phyloP scores from a whole-genome alignment of 495 filamentous ascomycete species.

The Tuber microsphaerosporum region DNA sequence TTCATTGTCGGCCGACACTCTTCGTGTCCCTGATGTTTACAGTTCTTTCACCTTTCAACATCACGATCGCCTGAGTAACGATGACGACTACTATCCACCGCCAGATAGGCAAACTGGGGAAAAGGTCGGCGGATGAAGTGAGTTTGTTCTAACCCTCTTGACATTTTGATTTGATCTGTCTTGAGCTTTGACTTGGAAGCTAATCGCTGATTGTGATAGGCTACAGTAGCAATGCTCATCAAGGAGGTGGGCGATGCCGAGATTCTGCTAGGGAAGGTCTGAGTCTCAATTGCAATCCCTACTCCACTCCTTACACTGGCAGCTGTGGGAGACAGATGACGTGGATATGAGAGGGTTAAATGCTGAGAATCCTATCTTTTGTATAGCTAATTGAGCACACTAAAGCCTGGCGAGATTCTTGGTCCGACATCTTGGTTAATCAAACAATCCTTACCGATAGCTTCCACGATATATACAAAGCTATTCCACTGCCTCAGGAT shows the following conservation, averaged over 20 bases:
- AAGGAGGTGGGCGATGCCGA: constrained; percentile 39
- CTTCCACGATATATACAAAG: constrained; percentile 73
- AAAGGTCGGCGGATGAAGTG: constrained; percentile 39
- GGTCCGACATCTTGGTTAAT: constrained; percentile 64
- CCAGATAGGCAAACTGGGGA: constrained; percentile 38
- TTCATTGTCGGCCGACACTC: background rate
- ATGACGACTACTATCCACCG: constrained; percentile 42
- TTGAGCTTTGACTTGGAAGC: background rate
- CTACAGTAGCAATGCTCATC: constrained; percentile 39
- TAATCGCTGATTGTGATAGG: constrained; percentile 11
- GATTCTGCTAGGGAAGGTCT: constrained; percentile 32
- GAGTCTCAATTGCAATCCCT: constrained; percentile 8
- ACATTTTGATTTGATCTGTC: background rate
- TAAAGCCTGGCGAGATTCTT: constrained; percentile 77
- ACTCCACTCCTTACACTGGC: constrained; percentile 7
- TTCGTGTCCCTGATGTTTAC: background rate
- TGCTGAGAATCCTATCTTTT: constrained; percentile 20
- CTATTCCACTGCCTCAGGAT: constrained; percentile 63
- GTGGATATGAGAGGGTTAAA: constrained; percentile 9
- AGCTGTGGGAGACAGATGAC: background rate
- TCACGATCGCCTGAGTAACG: background rate
- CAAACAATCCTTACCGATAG: constrained; percentile 65
- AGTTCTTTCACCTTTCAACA: background rate
- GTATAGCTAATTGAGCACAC: constrained; percentile 71
- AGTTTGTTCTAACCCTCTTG: background rate